phyloP scores from a whole-genome alignment of 2,329 filamentous ascomycete species.

The Verruconis gallopava region DNA sequence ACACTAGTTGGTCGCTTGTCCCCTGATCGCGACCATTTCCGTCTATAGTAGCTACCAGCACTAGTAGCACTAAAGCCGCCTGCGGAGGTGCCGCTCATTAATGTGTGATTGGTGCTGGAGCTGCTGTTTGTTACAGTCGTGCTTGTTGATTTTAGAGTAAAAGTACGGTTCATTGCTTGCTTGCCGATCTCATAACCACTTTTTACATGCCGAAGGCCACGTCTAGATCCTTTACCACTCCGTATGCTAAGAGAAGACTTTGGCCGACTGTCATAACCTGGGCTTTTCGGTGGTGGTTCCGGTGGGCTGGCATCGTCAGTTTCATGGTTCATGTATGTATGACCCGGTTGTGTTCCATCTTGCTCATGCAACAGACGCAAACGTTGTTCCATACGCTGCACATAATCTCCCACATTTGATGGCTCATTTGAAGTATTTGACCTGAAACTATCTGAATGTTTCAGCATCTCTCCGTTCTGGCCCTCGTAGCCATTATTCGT shows the following conservation, averaged over 20 bases:
- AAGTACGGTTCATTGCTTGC: slow-evolving; percentile 59
- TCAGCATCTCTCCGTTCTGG: slow-evolving; percentile 36
- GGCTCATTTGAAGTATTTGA: slow-evolving; percentile 41
- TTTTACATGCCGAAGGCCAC: slow-evolving; percentile 46
- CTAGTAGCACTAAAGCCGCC: slow-evolving; percentile 89
- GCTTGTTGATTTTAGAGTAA: slow-evolving; percentile 76
- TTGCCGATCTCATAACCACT: slow-evolving; percentile 68
- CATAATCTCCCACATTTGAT: slow-evolving; percentile 71
- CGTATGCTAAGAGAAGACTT: slow-evolving; percentile 9
- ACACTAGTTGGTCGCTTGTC: slow-evolving; percentile 4
- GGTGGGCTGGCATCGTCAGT: slow-evolving; percentile 31
- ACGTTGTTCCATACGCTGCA: slow-evolving; percentile 80
- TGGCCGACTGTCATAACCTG: slow-evolving; percentile 21
- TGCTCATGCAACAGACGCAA: slow-evolving; percentile 37
- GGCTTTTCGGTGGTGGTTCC: slow-evolving; percentile 47
- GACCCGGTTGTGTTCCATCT: slow-evolving; percentile 8
- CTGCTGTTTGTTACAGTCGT: slow-evolving; percentile 55
- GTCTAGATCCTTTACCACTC: slow-evolving; percentile 9
- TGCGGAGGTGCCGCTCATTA: slow-evolving; percentile 91
- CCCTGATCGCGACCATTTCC: slow-evolving; percentile 6
- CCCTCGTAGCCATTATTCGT: slow-evolving; percentile 31
- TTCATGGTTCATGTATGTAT: background rate
- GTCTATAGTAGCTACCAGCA: slow-evolving; percentile 68
- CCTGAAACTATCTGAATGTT: slow-evolving; percentile 28
- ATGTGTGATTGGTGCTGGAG: slow-evolving; percentile 61